phyloP scores from a whole-genome alignment of 1,284 basidiomycete genomes.

The Tilletia walkeri region DNA sequence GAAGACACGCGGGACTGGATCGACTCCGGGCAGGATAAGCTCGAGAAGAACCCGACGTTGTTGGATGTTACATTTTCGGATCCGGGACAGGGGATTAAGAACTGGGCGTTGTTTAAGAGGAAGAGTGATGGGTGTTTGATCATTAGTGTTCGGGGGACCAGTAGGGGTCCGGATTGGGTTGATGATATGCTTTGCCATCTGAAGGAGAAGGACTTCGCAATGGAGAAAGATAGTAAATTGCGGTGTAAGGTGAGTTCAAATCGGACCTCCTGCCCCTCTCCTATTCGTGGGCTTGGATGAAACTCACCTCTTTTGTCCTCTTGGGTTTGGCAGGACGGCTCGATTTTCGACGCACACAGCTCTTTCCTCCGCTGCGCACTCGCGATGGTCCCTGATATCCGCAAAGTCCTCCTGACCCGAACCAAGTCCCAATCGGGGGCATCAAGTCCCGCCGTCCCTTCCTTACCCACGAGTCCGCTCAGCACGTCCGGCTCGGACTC shows the following conservation, averaged over 20 bases:
- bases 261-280: neutral
- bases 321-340: neutral
- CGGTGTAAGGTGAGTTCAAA: neutral
- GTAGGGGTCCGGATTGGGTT: conserved; percentile 6
- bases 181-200: conserved; percentile 15
- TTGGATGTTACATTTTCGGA: conserved; percentile 8
- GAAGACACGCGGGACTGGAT: conserved; percentile 1
- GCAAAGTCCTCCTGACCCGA: neutral
- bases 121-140: conserved; percentile 1
- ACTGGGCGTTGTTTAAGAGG: conserved; percentile 2
- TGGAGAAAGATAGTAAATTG: conserved; percentile 5
- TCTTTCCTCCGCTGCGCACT: conserved; percentile 1
- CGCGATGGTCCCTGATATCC: neutral
- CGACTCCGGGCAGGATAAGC: neutral
- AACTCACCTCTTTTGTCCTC: neutral
- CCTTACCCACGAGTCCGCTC: neutral
- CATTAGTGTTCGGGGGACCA: neutral
- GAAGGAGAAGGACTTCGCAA: conserved; percentile 13
- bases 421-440: neutral
- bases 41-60: conserved; percentile 4
- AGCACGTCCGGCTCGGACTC: neutral
- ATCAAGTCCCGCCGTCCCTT: neutral
- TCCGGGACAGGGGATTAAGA: conserved; percentile 6
- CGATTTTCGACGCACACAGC: neutral
- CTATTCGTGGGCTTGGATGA: neutral